phyloP scores from a whole-genome alignment of 441 rosid genomes.

The Daphne laureola region DNA sequence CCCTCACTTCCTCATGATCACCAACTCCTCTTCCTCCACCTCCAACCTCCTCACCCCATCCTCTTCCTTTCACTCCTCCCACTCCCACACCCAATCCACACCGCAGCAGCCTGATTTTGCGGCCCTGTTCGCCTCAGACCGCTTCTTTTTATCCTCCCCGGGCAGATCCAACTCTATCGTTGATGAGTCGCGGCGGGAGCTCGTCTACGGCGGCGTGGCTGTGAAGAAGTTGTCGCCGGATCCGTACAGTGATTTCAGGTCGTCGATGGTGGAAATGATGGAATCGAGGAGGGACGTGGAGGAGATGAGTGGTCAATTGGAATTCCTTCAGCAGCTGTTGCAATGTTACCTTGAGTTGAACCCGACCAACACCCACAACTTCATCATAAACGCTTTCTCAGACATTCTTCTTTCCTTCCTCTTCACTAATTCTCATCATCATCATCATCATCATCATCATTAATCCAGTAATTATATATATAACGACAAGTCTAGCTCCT shows the following conservation, averaged over 20 bases:
- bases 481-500: too few species aligned
- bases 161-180: conserved; percentile 83
- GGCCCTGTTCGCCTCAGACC: conserved; percentile 66
- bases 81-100: conserved; percentile 31
- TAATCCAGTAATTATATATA: too few species aligned
- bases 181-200: conserved; percentile 38
- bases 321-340: conserved; percentile 64
- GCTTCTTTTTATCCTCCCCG: conserved; percentile 91
- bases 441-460: too few species aligned
- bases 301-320: conserved; percentile 45
- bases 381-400: conserved; percentile 66
- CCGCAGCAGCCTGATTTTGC: conserved; percentile 52
- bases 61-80: conserved; percentile 25
- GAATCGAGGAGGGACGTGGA: conserved; percentile 57
- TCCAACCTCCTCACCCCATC: conserved; percentile 23
- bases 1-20: too few species aligned
- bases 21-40: conserved; percentile 33
- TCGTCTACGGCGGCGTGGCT: conserved; percentile 41
- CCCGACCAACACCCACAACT: conserved; percentile 59
- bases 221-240: conserved; percentile 60
- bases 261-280: conserved; percentile 84
- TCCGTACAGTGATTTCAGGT: conserved; percentile 64
- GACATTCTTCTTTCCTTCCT: conserved; percentile 47
- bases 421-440: conserved; percentile 24
- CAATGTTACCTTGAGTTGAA: conserved; percentile 67